These are phyloP conservation scores for Psilocybe sp. DNA, from an alignment of 768 basidiomycete genomes.

Conservation along the genomic window DNA sequence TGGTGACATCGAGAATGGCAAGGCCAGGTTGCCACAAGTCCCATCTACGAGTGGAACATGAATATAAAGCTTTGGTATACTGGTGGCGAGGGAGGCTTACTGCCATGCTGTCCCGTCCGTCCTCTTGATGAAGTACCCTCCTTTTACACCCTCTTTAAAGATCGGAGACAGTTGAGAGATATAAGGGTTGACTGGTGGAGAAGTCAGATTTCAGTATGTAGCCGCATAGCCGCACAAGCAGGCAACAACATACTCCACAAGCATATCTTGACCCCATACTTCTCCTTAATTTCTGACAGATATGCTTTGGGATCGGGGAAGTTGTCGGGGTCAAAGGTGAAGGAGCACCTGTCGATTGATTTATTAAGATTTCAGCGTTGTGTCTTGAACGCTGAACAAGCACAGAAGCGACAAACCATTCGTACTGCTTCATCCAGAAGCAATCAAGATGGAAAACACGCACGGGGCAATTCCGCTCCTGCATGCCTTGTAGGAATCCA, in stretches of 20 bases:
- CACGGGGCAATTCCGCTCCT: constrained; percentile 56
- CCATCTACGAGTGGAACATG: constrained; percentile 14
- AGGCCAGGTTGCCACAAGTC: constrained; percentile 35
- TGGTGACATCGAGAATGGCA: constrained; percentile 61
- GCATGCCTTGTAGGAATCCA: constrained; percentile 70
- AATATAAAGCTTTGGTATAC: background rate
- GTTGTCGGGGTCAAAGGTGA: constrained; percentile 73
- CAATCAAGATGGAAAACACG: constrained; percentile 77
- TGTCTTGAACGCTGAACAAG: background rate
- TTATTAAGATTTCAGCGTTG: constrained; percentile 12
- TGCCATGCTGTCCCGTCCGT: constrained; percentile 68
- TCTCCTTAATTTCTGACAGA: constrained; percentile 54
- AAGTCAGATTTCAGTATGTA: background rate
- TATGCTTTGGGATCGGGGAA: constrained; percentile 74
- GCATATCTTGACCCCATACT: constrained; percentile 69
- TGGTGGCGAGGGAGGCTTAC: constrained; percentile 33
- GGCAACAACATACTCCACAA: constrained; percentile 59
- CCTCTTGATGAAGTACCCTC: constrained; percentile 70
- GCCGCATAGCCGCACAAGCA: background rate
- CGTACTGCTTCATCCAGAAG: constrained; percentile 74
- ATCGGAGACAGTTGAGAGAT: constrained; percentile 68
- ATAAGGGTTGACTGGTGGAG: constrained; percentile 62
- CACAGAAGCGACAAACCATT: constrained; percentile 41
- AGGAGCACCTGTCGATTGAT: constrained; percentile 55
- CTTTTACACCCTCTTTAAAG: constrained; percentile 64